Conservation (phyloP, 2,329 filamentous ascomycete species). For the Exutisphaerella laricina region DNA sequence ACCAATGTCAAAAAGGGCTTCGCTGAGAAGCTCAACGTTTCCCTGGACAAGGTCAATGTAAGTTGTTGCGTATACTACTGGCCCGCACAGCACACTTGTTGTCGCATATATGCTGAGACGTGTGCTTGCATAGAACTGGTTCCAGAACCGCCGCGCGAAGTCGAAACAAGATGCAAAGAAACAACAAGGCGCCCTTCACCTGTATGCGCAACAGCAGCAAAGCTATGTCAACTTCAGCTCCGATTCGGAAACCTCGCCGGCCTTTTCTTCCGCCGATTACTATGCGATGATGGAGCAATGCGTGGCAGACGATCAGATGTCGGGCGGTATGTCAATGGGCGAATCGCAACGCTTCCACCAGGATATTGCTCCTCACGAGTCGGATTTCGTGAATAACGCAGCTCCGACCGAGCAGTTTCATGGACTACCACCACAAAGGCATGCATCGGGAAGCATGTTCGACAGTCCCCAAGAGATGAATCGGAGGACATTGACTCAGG, state of each 20-base stretch:
- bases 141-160: slow-evolving; percentile 49
- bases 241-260: slow-evolving; percentile 31
- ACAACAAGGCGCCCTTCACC: slow-evolving; percentile 28
- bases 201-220: slow-evolving; percentile 18
- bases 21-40: slow-evolving; percentile 43
- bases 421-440: slow-evolving; percentile 7
- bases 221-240: slow-evolving; percentile 22
- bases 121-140: slow-evolving; percentile 46
- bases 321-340: slow-evolving; percentile 8
- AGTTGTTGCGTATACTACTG: slow-evolving; percentile 23
- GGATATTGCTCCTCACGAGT: slow-evolving; percentile 6
- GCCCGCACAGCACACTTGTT: background rate
- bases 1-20: slow-evolving; percentile 48
- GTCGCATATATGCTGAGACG: slow-evolving; percentile 2
- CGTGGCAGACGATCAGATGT: slow-evolving; percentile 15
- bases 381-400: slow-evolving; percentile 8
- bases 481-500: slow-evolving; percentile 34
- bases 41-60: slow-evolving; percentile 51
- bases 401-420: slow-evolving; percentile 10
- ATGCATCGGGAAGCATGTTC: slow-evolving; percentile 23
- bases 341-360: slow-evolving; percentile 12
- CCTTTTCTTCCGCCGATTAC: slow-evolving; percentile 29
- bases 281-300: slow-evolving; percentile 30
- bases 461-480: slow-evolving; percentile 33
- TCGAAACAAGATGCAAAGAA: slow-evolving; percentile 51